Conservation (phyloP, 352 stramenopile genomes). For the Globisporangium spinosum region DNA sequence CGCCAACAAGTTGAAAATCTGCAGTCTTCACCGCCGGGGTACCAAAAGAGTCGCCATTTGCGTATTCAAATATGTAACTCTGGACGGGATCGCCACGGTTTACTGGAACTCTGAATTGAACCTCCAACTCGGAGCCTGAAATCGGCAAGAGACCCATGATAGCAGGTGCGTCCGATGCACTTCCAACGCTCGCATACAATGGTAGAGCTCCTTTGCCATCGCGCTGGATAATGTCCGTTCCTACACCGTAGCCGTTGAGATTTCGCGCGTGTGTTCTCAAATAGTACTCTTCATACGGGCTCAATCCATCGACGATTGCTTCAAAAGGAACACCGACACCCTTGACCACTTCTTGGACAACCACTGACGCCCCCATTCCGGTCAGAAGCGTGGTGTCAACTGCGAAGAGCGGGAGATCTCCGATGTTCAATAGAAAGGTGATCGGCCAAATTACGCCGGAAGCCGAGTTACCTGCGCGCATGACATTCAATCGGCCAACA, state of each 20-base stretch:
- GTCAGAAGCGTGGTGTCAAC: slow-evolving; percentile 36
- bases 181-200: slow-evolving; percentile 35
- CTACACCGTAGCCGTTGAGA: slow-evolving; percentile 56
- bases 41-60: slow-evolving; percentile 45
- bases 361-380: slow-evolving; percentile 38
- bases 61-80: slow-evolving; percentile 64
- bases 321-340: slow-evolving; percentile 63
- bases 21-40: slow-evolving; percentile 46
- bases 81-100: slow-evolving; percentile 32
- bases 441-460: slow-evolving; percentile 66
- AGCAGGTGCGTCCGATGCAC: slow-evolving; percentile 29
- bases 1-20: slow-evolving; percentile 36
- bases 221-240: slow-evolving; percentile 57
- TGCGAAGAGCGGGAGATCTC: slow-evolving; percentile 53
- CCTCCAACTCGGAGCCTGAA: slow-evolving; percentile 51
- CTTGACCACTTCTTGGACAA: slow-evolving; percentile 51
- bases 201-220: slow-evolving; percentile 52
- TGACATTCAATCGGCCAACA: slow-evolving; percentile 61
- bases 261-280: slow-evolving; percentile 65
- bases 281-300: slow-evolving; percentile 45
- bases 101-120: slow-evolving; percentile 28
- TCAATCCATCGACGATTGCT: slow-evolving; percentile 49
- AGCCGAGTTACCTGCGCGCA: slow-evolving; percentile 30
- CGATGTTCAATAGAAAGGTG: slow-evolving; percentile 67
- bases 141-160: slow-evolving; percentile 47